phyloP scores from a whole-genome alignment of 1,284 basidiomycete genomes.

The Microbotryum lychnidis-dioicae region DNA sequence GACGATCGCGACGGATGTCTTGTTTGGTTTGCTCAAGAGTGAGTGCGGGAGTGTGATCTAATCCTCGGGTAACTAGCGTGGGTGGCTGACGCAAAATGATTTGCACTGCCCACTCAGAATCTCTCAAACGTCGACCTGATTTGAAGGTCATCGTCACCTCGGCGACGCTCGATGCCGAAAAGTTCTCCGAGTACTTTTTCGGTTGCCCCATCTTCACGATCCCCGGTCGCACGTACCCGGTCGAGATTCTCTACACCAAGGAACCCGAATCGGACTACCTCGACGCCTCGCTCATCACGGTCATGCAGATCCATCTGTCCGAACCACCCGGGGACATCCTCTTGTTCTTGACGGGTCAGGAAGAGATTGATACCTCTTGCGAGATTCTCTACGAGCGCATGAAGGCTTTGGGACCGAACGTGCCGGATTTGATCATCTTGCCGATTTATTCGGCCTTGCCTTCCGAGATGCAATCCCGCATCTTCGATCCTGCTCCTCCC shows the following conservation, averaged over 20 bases:
- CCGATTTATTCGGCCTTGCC: constrained; percentile 97
- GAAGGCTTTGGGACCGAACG: constrained; percentile 93
- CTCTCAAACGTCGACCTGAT: constrained; percentile 85
- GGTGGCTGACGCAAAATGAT: constrained; percentile 16
- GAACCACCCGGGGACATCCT: constrained; percentile 94
- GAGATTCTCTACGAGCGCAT: constrained; percentile 97
- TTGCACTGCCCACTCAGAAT: constrained; percentile 52
- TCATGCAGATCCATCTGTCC: constrained; percentile 98
- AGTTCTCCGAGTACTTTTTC: constrained; percentile 98
- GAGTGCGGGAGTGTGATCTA: constrained; percentile 38
- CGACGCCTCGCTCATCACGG: constrained; percentile 93
- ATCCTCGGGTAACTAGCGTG: neutral
- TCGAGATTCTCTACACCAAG: constrained; percentile 95
- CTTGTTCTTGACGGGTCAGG: constrained; percentile 95
- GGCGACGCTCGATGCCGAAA: constrained; percentile 97
- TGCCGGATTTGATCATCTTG: constrained; percentile 90
- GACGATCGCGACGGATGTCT: constrained; percentile 93
- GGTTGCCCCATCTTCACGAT: constrained; percentile 99
- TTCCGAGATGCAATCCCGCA: constrained; percentile 92
- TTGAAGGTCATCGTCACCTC: constrained; percentile 97
- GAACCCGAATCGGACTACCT: constrained; percentile 98
- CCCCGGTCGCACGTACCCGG: constrained; percentile 95
- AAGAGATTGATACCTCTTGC: constrained; percentile 96
- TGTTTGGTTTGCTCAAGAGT: constrained; percentile 96
- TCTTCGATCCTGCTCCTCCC: constrained; percentile 95